Conservation (phyloP, 345 rosid species). For the Sisymbrium altissimum region DNA sequence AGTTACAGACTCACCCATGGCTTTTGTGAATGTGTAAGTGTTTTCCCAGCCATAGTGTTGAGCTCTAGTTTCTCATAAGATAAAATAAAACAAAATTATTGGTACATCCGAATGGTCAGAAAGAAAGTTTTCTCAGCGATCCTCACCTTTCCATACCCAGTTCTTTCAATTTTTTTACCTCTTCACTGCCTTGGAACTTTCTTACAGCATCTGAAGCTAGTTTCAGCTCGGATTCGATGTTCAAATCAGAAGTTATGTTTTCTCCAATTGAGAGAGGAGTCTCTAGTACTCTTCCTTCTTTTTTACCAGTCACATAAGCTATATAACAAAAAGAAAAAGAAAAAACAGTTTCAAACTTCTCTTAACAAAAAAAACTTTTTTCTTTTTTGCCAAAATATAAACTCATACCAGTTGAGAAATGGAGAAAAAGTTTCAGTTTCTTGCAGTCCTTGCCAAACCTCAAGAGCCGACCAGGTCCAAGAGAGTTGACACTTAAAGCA, state of each 20-base stretch:
- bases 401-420: slow-evolving; percentile 62
- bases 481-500: slow-evolving; percentile 45
- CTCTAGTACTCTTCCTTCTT: slow-evolving; percentile 39
- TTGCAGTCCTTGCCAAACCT: slow-evolving; percentile 45
- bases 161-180: slow-evolving; percentile 27
- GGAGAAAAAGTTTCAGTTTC: slow-evolving; percentile 39
- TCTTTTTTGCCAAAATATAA: too few relatives aligned
- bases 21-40: slow-evolving; percentile 75
- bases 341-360: not conserved
- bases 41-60: slow-evolving; percentile 75
- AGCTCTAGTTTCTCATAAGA: slow-evolving; percentile 29
- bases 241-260: slow-evolving; percentile 12
- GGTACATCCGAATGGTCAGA: not conserved
- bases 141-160: slow-evolving; percentile 39
- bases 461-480: slow-evolving; percentile 44
- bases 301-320: slow-evolving; percentile 66
- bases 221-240: slow-evolving; percentile 39
- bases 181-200: slow-evolving; percentile 13
- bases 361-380: too few relatives aligned
- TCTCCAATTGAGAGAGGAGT: slow-evolving; percentile 21
- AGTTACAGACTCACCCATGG: slow-evolving; percentile 72
- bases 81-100: not conserved
- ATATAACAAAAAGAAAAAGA: not conserved
- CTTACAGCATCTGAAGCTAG: slow-evolving; percentile 29
- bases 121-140: not conserved